phyloP scores from a whole-genome alignment of 495 filamentous ascomycete genomes.

The Parachaetomium inaequale region DNA sequence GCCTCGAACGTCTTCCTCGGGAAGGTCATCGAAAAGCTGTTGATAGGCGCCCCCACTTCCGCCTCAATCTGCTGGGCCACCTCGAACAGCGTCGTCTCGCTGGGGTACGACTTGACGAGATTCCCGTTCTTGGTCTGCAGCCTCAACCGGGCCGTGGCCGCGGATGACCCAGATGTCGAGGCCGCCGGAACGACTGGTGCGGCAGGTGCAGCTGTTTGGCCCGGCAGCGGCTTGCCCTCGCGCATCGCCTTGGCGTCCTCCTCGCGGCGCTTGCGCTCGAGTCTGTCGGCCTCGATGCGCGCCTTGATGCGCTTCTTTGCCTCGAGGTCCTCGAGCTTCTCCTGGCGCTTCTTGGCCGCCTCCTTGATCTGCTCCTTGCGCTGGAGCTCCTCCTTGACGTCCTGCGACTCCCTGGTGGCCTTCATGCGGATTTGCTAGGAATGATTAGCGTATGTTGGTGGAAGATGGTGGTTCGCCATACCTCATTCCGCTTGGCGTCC shows the following conservation, averaged over 20 bases:
- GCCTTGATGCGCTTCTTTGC: conserved; percentile 86
- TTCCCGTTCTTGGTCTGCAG: conserved; percentile 73
- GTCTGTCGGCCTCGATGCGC: conserved; percentile 88
- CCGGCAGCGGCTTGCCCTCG: conserved; percentile 61
- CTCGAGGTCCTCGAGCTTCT: conserved; percentile 82
- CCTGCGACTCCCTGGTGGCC: conserved; percentile 71
- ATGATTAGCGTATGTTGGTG: conserved; percentile 16
- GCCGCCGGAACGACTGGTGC: conserved; percentile 34
- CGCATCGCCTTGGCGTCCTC: conserved; percentile 81
- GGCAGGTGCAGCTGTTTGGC: conserved; percentile 40
- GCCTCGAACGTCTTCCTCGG: conserved; percentile 77
- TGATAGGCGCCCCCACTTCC: conserved; percentile 56
- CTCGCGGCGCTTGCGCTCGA: conserved; percentile 73
- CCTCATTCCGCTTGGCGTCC: conserved; percentile 87
- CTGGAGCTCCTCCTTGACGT: conserved; percentile 76
- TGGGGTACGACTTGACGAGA: conserved; percentile 76
- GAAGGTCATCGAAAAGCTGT: conserved; percentile 78
- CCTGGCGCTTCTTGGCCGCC: conserved; percentile 73
- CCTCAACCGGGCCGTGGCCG: conserved; percentile 68
- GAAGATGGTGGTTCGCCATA: conserved; percentile 24
- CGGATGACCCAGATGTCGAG: conserved; percentile 33
- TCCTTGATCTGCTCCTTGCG: conserved; percentile 89
- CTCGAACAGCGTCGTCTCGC: conserved; percentile 89
- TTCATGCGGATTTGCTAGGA: conserved; percentile 78
- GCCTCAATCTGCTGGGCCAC: conserved; percentile 69